These are phyloP conservation scores for Starmerella etchellsii DNA, from an alignment of 805 yeast species.

Conservation along the genomic window DNA sequence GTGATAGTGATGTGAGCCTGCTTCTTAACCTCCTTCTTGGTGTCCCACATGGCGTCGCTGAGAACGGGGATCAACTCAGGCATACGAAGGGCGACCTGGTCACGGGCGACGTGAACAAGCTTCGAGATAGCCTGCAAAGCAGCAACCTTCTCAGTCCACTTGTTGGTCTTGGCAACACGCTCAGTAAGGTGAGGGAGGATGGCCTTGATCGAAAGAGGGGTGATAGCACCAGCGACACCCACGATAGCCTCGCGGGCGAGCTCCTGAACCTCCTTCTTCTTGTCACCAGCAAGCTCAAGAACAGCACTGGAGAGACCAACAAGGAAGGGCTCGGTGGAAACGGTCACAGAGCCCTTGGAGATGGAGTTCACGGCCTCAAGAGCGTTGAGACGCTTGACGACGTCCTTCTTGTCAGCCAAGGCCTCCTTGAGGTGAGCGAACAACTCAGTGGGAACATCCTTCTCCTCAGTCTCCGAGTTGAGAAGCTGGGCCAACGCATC, in stretches of 20 bases:
- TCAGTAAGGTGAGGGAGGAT: conserved; percentile 67
- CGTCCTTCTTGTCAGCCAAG: conserved; percentile 67
- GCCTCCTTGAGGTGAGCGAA: conserved; percentile 64
- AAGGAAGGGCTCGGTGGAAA: conserved; percentile 69
- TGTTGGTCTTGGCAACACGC: conserved; percentile 52
- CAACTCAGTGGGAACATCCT: conserved; percentile 88
- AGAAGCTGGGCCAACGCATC: conserved; percentile 81
- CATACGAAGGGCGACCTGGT: conserved; percentile 96
- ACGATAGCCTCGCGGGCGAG: conserved; percentile 65
- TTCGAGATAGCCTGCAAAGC: conserved; percentile 71
- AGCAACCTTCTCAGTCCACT: conserved; percentile 98
- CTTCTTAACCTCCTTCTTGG: conserved; percentile 93
- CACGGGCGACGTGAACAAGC: conserved; percentile 88
- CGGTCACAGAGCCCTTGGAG: conserved; percentile 70
- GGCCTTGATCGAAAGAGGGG: conserved; percentile 88
- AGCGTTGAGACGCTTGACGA: conserved; percentile 54
- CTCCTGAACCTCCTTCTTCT: conserved; percentile 60
- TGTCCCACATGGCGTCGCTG: conserved; percentile 99
- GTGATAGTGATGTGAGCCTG: conserved; percentile 94
- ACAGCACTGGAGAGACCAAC: conserved; percentile 60
- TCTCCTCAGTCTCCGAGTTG: conserved; percentile 95
- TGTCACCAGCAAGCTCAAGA: conserved; percentile 78
- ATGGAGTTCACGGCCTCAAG: conserved; percentile 75
- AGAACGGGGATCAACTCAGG: conserved; percentile 97
- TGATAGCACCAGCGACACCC: conserved; percentile 67